phyloP scores from a whole-genome alignment of 2,329 filamentous ascomycete species.

The Mycocentrospora acerina region DNA sequence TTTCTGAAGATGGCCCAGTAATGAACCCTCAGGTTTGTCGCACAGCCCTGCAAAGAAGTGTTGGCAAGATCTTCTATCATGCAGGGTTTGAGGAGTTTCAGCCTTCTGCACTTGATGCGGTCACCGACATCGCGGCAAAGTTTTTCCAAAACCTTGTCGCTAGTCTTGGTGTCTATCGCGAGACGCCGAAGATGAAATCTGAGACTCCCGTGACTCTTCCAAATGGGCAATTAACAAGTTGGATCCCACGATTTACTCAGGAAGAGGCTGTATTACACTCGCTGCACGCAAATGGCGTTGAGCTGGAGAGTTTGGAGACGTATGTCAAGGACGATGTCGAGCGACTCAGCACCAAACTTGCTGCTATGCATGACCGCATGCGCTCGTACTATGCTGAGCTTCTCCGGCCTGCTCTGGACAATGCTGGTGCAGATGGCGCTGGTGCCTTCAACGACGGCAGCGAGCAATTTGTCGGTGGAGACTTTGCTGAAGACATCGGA shows the following conservation, averaged over 20 bases:
- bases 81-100: conserved; percentile 97
- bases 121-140: conserved; percentile 85
- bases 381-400: conserved; percentile 91
- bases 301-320: conserved; percentile 75
- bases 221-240: conserved; percentile 43
- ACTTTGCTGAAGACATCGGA: conserved; percentile 96
- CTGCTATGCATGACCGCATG: conserved; percentile 89
- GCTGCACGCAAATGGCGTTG: conserved; percentile 78
- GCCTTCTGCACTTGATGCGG: conserved; percentile 85
- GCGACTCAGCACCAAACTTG: conserved; percentile 74
- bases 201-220: conserved; percentile 34
- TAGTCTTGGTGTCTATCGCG: conserved; percentile 79
- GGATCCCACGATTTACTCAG: conserved; percentile 70
- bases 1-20: conserved; percentile 83
- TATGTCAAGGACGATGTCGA: conserved; percentile 97
- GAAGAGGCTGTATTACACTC: conserved; percentile 89
- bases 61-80: conserved; percentile 94
- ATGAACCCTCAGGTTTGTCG: conserved; percentile 83
- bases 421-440: conserved; percentile 79
- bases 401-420: conserved; percentile 79
- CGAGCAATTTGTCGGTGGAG: conserved; percentile 93
- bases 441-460: conserved; percentile 94
- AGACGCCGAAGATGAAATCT: conserved; percentile 73
- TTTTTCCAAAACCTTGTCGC: conserved; percentile 84
- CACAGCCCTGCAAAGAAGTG: conserved; percentile 81